Evolutionary conservation across 2,329 filamentous ascomycete genomes (phyloP).

Genomic region (Akanthomyces lecanii): DNA sequence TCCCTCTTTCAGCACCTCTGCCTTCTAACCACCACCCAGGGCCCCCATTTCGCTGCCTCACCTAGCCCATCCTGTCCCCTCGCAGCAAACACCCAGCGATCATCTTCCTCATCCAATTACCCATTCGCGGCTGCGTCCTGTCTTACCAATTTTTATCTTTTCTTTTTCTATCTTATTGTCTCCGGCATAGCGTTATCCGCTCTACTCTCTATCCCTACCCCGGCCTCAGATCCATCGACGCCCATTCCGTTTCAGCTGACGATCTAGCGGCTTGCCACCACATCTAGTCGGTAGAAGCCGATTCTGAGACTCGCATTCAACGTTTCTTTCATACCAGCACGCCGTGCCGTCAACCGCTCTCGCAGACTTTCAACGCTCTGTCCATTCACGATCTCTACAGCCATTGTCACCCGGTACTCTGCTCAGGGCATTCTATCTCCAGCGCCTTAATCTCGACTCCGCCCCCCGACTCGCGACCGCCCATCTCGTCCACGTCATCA

Average conservation of each 20-base stretch:
- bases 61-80: background rate
- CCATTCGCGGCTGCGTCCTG: background rate
- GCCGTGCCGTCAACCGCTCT: background rate
- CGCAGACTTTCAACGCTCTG: background rate
- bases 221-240: constrained; percentile 10
- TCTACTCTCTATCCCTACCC: background rate
- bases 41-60: background rate
- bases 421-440: background rate
- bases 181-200: background rate
- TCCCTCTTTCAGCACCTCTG: constrained; percentile 12
- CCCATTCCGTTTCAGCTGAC: constrained; percentile 7
- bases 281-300: constrained; percentile 7
- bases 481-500: background rate
- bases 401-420: background rate
- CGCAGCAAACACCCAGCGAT: background rate
- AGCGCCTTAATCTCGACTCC: background rate
- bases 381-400: background rate
- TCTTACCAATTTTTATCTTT: background rate
- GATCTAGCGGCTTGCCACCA: constrained; percentile 5
- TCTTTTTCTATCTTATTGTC: background rate
- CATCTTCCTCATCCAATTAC: constrained; percentile 1
- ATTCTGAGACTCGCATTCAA: constrained; percentile 10
- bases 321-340: constrained; percentile 7
- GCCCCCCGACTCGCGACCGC: background rate
- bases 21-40: background rate